Base-by-base conservation (phyloP, 495 filamentous ascomycete genomes). In the Tuber umbilicatum region DNA sequence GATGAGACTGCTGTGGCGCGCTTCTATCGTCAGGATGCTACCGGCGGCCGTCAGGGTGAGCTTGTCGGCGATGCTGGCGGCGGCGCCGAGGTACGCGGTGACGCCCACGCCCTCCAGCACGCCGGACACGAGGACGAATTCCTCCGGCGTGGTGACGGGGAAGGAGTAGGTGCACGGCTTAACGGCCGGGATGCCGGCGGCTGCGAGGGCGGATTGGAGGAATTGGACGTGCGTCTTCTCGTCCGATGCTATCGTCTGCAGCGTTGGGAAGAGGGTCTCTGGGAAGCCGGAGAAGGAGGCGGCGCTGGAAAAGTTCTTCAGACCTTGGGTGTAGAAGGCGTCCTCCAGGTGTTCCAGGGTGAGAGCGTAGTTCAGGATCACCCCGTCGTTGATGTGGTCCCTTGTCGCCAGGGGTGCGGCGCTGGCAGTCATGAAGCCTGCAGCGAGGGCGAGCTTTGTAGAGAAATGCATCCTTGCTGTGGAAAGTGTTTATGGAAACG, bases 1-100 rank as follows among this genome's bases (percentile, higher is more conserved):
- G 71, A 90, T 84, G 81, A 87, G 88, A 10, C 89, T 83, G 41
- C 84, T 87, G 83, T 91, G 90, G 6, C 89, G 86, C 47, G 88
- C 85, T 77, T 91, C 90, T 35, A 89, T 84, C 67, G 89, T 89
- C 41, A 90, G 82, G 78, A 91, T 91, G 55, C 86, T 86, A 39
- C 86, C 89, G 12, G 89, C 89, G 5, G 86, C 88, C n/a, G 87
- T 88, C 41, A 91, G 84, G 79, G 86, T 87, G 12, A 74, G 80
- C 31, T 86, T 85, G 73, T 85, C 84, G 77, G 86, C 83, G 79
- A 91, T 88, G 37, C 85, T 83, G 2, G 87, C 86, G 5, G 89
- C 89, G 2, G 89, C 89, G 37, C 89, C 89, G 39, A 90, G 85
- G 82, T 90, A 91, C 37, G 87, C 87, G 70, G 83, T 86, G 45